Base-by-base conservation (phyloP, 768 basidiomycete species). In the Podaxis sp. region DNA sequence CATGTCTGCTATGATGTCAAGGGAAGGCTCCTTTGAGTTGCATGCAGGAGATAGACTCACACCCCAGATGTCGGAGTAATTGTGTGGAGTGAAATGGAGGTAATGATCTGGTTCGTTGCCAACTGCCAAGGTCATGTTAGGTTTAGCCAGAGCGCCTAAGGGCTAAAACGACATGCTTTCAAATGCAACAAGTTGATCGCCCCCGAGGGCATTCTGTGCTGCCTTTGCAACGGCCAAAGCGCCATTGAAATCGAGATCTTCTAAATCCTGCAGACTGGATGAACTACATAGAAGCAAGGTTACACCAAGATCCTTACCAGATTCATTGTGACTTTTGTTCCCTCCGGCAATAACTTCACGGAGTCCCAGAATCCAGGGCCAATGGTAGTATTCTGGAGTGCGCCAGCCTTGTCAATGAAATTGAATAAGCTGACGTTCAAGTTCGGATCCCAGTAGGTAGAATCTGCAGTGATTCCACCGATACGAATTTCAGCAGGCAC, bases 101-200 rank as follows among this genome's bases (percentile, higher is more conserved):
- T 83, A 84, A 40, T 84, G 82, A 67, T 84, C 83, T 2, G 83
- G 83, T 69, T 85, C 84, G 55, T 84, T 84, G 22, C 84, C 84
- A 63, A 84, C 82, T 82, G 30, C 13, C 17, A 55, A 10, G 54
- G 22, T 57, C 17, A 56, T n/a, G 57, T 33, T 36, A 36, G 51
- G 26, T 15, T 37, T 30, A 33, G 20, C 17, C 7, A 15, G 53
- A 52, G 17, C 28, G 3, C 4, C 49, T 10, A 6, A 40, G 5
- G 46, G 64, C 58, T n/a, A 12, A n/a, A 57, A 48, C 22, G 26
- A 67, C 71, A 48, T 56, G 81, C 82, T 83, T 73, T 85, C 82
- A 41, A 84, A 76, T 1, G 75, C 74, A 24, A 74, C 70, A 4
- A 84, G 67, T 54, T 82, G 78, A 1, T 71, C 73, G 17, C 72